A percentile compares a stretch with the other conserved stretches of the same genome.
Evolutionary conservation across 495 filamentous ascomycete species (phyloP).

Genomic region (Penicillium argentinense): DNA sequence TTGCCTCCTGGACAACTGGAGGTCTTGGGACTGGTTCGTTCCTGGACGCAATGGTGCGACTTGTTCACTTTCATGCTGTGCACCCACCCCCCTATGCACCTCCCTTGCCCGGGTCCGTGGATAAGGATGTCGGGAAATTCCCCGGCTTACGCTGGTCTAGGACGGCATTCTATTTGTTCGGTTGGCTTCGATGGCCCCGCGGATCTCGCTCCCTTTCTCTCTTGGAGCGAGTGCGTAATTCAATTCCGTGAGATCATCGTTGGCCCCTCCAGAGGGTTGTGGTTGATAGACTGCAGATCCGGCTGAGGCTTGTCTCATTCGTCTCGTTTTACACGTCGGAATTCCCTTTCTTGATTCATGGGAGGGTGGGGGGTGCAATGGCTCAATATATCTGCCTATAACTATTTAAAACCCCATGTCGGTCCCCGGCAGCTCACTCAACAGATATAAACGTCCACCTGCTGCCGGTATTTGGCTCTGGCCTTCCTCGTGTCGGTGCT

Average conservation of each 20-base stretch:
- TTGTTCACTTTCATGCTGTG: constrained; percentile 1
- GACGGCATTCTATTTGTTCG: constrained; percentile 7
- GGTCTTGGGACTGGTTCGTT: constrained; percentile 4
- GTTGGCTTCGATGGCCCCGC: constrained; percentile 1
- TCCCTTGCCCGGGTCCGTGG: neutral
- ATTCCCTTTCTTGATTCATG: neutral
- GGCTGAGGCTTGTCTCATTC: constrained; percentile 14
- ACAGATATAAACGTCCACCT: neutral
- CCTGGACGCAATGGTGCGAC: neutral
- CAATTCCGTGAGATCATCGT: constrained; percentile 15
- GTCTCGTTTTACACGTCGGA: constrained; percentile 3
- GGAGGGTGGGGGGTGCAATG: neutral
- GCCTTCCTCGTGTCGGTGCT: too few species aligned
- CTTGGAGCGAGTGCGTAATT: neutral
- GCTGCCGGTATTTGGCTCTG: neutral
- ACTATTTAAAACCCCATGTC: neutral
- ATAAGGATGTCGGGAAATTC: neutral
- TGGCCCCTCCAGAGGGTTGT: constrained; percentile 7
- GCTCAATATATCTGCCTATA: neutral
- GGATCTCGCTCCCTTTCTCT: constrained; percentile 9
- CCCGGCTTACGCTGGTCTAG: constrained; percentile 3
- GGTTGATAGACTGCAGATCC: constrained; percentile 2
- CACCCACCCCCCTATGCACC: neutral
- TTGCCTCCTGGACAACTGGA: constrained; percentile 8
- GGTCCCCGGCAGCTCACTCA: neutral